Evolutionary conservation across 768 basidiomycete species (phyloP), one percentile per base, ranked within the genome.

Genomic region (Dacryopinax primogenitus): DNA sequence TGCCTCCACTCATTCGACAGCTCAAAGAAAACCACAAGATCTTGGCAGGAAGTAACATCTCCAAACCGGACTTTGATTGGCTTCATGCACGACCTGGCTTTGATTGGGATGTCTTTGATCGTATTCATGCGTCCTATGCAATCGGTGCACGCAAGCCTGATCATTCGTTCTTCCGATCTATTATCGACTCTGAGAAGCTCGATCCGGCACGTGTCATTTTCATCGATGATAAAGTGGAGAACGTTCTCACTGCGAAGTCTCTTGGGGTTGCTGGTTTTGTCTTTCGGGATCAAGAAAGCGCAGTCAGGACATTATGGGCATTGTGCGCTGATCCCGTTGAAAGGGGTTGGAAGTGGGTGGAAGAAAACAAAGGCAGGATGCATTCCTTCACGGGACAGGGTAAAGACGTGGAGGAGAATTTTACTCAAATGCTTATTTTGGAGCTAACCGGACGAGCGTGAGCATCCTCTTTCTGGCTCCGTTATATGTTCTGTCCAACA

Each of bases 31-130:
- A 77, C 64, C 71, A 82, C 1, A 75, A 71, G 15, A 76, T 84
- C 35, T 82, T 79, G 63, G 83, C 82, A 33, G 82, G 83, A 80
- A 83, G 82, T 35, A 85, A 85, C 71, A 83, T 85, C 30, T 82
- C 83, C 18, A 68, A 74, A 0, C 81, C 81, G 9, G 83, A 84
- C 68, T 82, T 78, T 68, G 74, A 74, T 39, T 74, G 79, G 1
- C 75, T 83, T 16, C 77, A 72, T 47, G 76, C 73, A n/a, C 81
- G 77, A 34, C 71, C 76, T 2, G 80, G 76, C 9, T 79, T 81
- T 66, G 23, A 63, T 13, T 84, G 80, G 79, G 73, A 73, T 0
- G 74, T 82, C 23, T 81, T 81, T 63, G 79, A 81, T 63, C 70
- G 75, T 30, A 73, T 83, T 21, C 84, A 82, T 69, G 81, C 81